Evolutionary conservation across 169 alveolate species (phyloP), one percentile per base, ranked within the genome.

Genomic region (Nephromyces sp.): DNA sequence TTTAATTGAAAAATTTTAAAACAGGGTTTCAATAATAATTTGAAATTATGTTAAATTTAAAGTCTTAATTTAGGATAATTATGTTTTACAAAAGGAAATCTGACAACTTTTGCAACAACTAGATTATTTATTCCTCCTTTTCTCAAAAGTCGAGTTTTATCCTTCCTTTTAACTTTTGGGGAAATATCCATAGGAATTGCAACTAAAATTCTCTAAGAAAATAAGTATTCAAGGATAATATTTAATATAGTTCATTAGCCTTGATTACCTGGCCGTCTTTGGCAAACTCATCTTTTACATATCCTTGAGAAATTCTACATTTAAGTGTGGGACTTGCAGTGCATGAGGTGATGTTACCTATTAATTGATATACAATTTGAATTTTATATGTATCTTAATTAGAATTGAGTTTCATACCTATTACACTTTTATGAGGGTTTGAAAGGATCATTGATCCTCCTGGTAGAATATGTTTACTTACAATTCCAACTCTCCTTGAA

Each of bases 271-370:
- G 32, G 6, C 66, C 31, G 31, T 69, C 74, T 24, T 32, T 75
- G 30, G 77, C 61, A 33, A 75, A 68, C 52, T 75, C 78, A 4
- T 33, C 31, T 3, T 57, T 57, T 33, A 75, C 27, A 15, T 62
- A 51, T n/a, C 66, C 78, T 70, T 68, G 82, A 6, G 74, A 70
- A 25, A 76, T n/a, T 27, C 82, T n/a, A 34, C 78, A 25, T n/a
- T 69, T 52, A 32, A 76, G 61, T 8, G 4, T 22, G 21, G 82
- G 82, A 28, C 74, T 57, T 78, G 79, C 70, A 25, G 70, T 29
- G 32, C 70, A 21, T 22, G 70, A 70, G 28, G 83, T 61, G 52
- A 77, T 33, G 27, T 24, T 32, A 30, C 78, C 79, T 15, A 70
- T 15, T 15, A 15, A 43, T 15, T 43, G 57, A 43, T 15, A 43